Evolutionary conservation across 1,139 yeast genomes (phyloP), one percentile per base, ranked within the genome.

Genomic region (Eremothecium sinecaudum): DNA sequence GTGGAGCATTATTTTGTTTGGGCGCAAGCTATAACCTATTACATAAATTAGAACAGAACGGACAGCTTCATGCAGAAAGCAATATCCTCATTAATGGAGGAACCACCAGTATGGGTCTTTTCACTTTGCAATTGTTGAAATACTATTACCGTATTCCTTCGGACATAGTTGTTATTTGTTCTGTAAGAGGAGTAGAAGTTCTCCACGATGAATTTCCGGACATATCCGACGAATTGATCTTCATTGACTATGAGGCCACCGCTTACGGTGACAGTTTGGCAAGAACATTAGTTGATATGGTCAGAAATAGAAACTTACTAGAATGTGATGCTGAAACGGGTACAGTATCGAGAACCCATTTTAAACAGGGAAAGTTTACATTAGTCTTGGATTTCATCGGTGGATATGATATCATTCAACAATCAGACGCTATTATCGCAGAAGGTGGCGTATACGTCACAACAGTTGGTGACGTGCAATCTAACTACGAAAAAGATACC

Each of bases 81-180:
- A 55, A 53, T 32, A 68, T 80, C 1, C 60, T 81, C 32, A 63
- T 82, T 25, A 63, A 79, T 39, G 94, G 94, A 28, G 90, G 80
- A 10, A 73, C 82, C 4, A 73, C 92, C 1, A 64, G 78, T n/a
- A 80, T 79, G 4, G 93, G 90, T 2, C 56, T 73, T 40, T 69
- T 64, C 58, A 67, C 70, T 2, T 63, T 75, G 18, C 84, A 78
- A 50, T 48, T 80, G 15, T 68, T 76, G 15, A 75, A 71, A 43
- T 51, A 62, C 12, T 54, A 61, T 38, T 69, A 64, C 41, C 59
- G 66, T 3, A 67, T 71, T 3, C 54, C 54, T 25, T 50, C 49
- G 15, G 66, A 67, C 35, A 61, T 76, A 8, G 71, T 70, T 2
- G 70, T 65, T 2, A 63, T 59, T 8, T 56, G 62, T 10, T 58